phyloP scores from a whole-genome alignment of 2,329 filamentous ascomycete species.

The Fusarium nisikadoi region DNA sequence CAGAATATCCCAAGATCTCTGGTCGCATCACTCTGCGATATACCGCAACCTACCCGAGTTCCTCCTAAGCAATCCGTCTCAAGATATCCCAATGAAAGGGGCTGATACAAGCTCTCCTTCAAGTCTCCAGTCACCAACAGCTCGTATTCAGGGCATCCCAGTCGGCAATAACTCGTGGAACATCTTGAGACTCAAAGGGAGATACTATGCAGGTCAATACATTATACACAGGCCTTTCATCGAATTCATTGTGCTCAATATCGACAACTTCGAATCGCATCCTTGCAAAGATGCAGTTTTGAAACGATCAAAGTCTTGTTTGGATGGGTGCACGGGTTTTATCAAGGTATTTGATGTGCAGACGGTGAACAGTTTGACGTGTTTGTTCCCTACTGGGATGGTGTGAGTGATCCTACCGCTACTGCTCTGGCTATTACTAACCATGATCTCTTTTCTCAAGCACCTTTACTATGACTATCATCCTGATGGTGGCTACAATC shows the following conservation, averaged over 20 bases:
- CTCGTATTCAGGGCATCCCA: neutral
- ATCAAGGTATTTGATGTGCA: constrained; percentile 45
- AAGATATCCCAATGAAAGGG: neutral
- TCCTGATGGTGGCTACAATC: constrained; percentile 43
- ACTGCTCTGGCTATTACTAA: neutral
- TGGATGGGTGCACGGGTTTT: constrained; percentile 41
- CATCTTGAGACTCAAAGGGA: constrained; percentile 42
- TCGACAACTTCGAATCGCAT: constrained; percentile 38
- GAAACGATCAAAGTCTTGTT: constrained; percentile 36
- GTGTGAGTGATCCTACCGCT: constrained; percentile 32
- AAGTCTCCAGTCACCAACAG: neutral
- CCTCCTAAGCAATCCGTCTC: constrained; percentile 13
- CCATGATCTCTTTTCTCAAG: fast-evolving
- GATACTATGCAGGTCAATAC: constrained; percentile 47
- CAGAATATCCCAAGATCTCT: constrained; percentile 39
- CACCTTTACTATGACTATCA: constrained; percentile 36
- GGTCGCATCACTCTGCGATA: constrained; percentile 43
- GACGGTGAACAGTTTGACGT: constrained; percentile 41
- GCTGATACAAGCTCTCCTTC: neutral
- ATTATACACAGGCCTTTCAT: constrained; percentile 48
- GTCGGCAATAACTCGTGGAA: constrained; percentile 47
- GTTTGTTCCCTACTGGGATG: constrained; percentile 46
- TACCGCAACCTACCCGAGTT: constrained; percentile 45
- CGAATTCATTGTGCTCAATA: constrained; percentile 44
- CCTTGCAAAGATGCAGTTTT: constrained; percentile 39